Evolutionary conservation across 495 filamentous ascomycete species (phyloP).

Genomic region (Pseudomonodictys pantanalensis): DNA sequence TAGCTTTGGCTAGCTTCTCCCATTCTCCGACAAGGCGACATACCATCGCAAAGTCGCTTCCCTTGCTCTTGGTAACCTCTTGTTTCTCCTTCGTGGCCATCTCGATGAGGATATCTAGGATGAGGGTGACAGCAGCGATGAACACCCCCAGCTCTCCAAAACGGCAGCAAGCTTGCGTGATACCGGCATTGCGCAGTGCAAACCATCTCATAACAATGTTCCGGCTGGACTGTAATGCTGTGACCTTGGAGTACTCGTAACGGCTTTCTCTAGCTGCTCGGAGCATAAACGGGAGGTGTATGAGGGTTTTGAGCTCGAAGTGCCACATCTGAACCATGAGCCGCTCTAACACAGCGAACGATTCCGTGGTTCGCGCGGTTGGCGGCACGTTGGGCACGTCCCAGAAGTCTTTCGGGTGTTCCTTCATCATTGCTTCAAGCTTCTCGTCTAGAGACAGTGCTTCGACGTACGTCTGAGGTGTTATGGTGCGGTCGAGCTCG

Average conservation of each 20-base stretch:
- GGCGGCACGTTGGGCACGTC: constrained; percentile 24
- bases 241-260: constrained; percentile 30
- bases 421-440: constrained; percentile 21
- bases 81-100: constrained; percentile 24
- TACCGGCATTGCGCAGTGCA: constrained; percentile 23
- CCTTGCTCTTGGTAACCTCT: constrained; percentile 22
- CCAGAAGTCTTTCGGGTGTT: constrained; percentile 22
- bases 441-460: constrained; percentile 27
- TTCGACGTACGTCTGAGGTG: constrained; percentile 22
- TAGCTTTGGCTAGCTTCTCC: constrained; percentile 27
- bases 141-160: constrained; percentile 23
- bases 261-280: constrained; percentile 18
- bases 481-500: constrained; percentile 13
- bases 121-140: constrained; percentile 25
- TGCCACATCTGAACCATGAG: constrained; percentile 26
- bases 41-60: constrained; percentile 26
- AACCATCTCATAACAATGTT: constrained; percentile 29
- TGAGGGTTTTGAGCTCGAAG: constrained; percentile 25
- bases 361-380: constrained; percentile 16
- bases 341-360: constrained; percentile 16
- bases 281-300: constrained; percentile 25
- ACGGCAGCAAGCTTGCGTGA: constrained; percentile 25
- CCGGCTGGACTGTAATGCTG: constrained; percentile 21
- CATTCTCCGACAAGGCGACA: constrained; percentile 24
- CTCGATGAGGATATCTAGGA: constrained; percentile 24